Evolutionary conservation across 345 rosid species (phyloP).

Genomic region (Eucalyptus victrix): DNA sequence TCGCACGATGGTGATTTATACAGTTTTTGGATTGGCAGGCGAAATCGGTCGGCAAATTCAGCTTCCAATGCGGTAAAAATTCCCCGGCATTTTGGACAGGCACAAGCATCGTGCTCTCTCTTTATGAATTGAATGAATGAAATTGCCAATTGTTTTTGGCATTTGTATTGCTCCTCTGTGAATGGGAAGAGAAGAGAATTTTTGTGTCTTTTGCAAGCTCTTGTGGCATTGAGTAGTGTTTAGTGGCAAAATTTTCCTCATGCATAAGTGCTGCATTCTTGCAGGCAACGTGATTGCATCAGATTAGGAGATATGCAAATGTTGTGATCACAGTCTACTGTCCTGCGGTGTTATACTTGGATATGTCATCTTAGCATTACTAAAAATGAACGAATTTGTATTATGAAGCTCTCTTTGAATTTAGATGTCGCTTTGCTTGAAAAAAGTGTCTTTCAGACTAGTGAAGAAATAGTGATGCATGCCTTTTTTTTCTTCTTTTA

Average conservation of each 20-base stretch:
- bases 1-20: background rate
- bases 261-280: background rate
- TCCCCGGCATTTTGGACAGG: background rate
- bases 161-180: background rate
- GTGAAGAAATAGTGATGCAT: background rate
- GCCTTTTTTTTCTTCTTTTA: background rate
- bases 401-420: background rate
- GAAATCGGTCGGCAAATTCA: constrained; percentile 38
- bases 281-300: background rate
- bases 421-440: background rate
- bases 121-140: background rate
- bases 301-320: background rate
- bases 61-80: constrained; percentile 68
- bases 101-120: background rate
- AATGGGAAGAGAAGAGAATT: background rate
- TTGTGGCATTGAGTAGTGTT: background rate
- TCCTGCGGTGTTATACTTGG: background rate
- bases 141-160: background rate
- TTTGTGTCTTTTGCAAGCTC: background rate
- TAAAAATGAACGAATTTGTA: background rate
- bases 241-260: background rate
- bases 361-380: background rate
- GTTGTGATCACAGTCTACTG: background rate
- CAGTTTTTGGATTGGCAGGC: constrained; percentile 29
- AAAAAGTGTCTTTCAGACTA: background rate